Base-by-base conservation (phyloP, 129 eudicot genomes). In the Escallonia herrerae region DNA sequence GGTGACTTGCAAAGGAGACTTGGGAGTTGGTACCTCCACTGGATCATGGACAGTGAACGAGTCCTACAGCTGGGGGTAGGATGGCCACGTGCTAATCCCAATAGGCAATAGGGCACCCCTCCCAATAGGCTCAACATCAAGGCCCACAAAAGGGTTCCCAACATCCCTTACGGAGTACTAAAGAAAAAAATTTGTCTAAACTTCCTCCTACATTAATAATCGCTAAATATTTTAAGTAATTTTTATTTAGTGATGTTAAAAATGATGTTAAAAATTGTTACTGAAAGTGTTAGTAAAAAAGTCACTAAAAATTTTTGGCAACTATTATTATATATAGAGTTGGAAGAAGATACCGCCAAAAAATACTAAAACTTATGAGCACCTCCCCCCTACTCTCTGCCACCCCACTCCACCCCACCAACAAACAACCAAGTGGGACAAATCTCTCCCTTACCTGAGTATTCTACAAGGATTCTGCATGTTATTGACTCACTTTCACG, bases 381-480 rank as follows among this genome's bases (percentile, higher is more conserved):
- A 42, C 33, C 38, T 44, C 38, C 43, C 11, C 52, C n/a, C n/a
- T n/a, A n/a, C n/a, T n/a, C n/a, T 53, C 60, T 40, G 65, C 53
- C 65, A 15, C 58, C 13, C 58, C 3, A n/a, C n/a, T n/a, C n/a
- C n/a, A 53, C 58, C 58, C 58, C 58, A 13, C 22, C 58, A 58
- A 58, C 5, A 13, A 8, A 58, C 6, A 59, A 7, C 42, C 50
- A 70, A 70, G 47, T 60, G 33, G 38, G 43, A 69, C 13, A 48
- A 48, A 59, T 51, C 37, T 56, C 47, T 62, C 76, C 49, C 42
- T 55, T 55, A 65, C 65, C 63, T 1, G 73, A 61, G 74, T 82
- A 70, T 62, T 70, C 66, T 74, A 77, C 83, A 78, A 51, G 83
- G 62, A 74, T 64, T 43, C 60, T 45, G 63, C 87, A 82, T 82